Evolutionary conservation across 164 flowering plant genomes (phyloP).

Genomic region (Houttuynia cordata): DNA sequence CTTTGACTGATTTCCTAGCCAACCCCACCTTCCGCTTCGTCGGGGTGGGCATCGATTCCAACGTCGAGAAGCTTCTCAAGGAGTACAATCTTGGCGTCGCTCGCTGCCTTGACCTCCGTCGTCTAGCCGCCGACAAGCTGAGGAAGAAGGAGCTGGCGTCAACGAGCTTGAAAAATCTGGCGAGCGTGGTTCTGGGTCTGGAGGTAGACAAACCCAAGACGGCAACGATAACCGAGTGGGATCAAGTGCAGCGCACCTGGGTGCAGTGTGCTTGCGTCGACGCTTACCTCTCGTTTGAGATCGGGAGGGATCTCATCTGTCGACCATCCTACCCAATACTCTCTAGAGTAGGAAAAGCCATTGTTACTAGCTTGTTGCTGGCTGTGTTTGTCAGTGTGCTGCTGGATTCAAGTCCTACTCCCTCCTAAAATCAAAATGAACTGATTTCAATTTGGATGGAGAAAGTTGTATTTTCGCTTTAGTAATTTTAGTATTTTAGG

Average conservation of each 20-base stretch:
- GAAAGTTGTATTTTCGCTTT: too few species aligned
- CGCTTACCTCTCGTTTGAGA: constrained; percentile 7
- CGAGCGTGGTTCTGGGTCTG: constrained; percentile 19
- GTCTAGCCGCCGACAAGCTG: constrained; percentile 19
- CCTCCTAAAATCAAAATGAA: too few species aligned
- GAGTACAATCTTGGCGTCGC: constrained; percentile 2
- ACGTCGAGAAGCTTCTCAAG: constrained; percentile 4
- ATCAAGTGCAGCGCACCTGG: neutral
- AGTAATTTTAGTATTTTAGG: too few species aligned
- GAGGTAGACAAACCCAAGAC: constrained; percentile 31
- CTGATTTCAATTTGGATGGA: too few species aligned
- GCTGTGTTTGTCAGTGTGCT: too few species aligned
- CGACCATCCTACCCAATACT: neutral
- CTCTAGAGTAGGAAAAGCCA: neutral
- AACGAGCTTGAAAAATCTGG: constrained; percentile 33
- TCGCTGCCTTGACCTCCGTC: constrained; percentile 7
- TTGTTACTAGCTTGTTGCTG: too few species aligned
- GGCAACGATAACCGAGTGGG: constrained; percentile 8
- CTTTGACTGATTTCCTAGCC: neutral
- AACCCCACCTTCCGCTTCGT: constrained; percentile 3
- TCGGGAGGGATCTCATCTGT: constrained; percentile 2
- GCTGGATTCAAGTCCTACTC: too few species aligned
- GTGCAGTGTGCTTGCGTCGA: constrained; percentile 8
- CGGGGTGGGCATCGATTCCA: constrained; percentile 7
- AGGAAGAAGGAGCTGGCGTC: constrained; percentile 6